Evolutionary conservation across 2,329 filamentous ascomycete species (phyloP).

Genomic region (Zymoseptoria tritici): DNA sequence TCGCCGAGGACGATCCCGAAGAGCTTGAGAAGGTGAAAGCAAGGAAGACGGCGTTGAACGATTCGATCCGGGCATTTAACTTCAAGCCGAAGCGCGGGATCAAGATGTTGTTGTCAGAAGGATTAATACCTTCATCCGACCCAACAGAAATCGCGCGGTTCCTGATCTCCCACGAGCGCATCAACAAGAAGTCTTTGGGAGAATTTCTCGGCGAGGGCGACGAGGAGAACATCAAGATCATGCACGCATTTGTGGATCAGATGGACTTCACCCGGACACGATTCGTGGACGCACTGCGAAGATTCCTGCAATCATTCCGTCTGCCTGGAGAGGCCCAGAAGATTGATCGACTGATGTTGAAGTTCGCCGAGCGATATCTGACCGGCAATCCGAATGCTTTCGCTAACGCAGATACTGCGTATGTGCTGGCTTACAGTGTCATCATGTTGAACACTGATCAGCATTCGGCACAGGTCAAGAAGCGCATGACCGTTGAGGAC

Average conservation of each 20-base stretch:
- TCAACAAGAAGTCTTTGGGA: slow-evolving; percentile 88
- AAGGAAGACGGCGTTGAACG: slow-evolving; percentile 82
- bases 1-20: slow-evolving; percentile 76
- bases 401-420: slow-evolving; percentile 95
- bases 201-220: slow-evolving; percentile 95
- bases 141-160: slow-evolving; percentile 81
- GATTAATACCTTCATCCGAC: slow-evolving; percentile 74
- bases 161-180: slow-evolving; percentile 67
- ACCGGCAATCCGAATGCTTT: slow-evolving; percentile 94
- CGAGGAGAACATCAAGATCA: slow-evolving; percentile 85
- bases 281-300: slow-evolving; percentile 85
- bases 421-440: slow-evolving; percentile 91
- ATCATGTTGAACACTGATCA: slow-evolving; percentile 95
- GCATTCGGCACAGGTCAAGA: slow-evolving; percentile 80
- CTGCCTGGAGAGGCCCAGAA: slow-evolving; percentile 95
- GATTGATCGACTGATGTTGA: slow-evolving; percentile 98
- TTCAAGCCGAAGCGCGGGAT: slow-evolving; percentile 95
- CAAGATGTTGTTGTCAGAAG: slow-evolving; percentile 72
- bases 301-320: slow-evolving; percentile 90
- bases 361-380: slow-evolving; percentile 94
- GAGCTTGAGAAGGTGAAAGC: slow-evolving; percentile 94
- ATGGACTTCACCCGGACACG: slow-evolving; percentile 91
- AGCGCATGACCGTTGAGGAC: slow-evolving; percentile 89
- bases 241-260: slow-evolving; percentile 93
- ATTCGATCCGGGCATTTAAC: slow-evolving; percentile 88